These are phyloP conservation scores for Asterella californica DNA, from an alignment of 225 moss, liverwort and hornwort genomes.

Conservation along the genomic window DNA sequence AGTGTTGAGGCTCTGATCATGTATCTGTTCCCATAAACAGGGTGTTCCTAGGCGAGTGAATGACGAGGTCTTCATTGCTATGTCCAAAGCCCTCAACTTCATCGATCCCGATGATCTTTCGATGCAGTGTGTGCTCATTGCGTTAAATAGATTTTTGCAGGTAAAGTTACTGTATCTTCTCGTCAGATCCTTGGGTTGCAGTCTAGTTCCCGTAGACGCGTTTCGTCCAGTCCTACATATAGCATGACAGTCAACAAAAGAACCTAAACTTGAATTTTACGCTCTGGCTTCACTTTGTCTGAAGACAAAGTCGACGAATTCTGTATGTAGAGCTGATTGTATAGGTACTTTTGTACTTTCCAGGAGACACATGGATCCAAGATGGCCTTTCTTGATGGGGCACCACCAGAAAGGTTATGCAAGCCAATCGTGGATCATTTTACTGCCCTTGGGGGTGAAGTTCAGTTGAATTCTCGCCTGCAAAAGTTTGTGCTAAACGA, in stretches of 20 bases:
- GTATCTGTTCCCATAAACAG: conserved; percentile 28
- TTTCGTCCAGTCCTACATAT: neutral
- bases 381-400: conserved; percentile 97
- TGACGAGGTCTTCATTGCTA: conserved; percentile 95
- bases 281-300: neutral
- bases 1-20: neutral
- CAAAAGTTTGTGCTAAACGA: conserved; percentile 76
- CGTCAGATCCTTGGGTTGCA: neutral
- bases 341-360: neutral
- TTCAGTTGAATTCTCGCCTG: conserved; percentile 72
- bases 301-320: neutral
- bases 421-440: conserved; percentile 89
- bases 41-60: conserved; percentile 94
- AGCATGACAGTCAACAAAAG: too few relatives aligned
- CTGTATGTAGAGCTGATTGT: neutral
- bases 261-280: neutral
- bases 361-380: conserved; percentile 97
- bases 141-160: conserved; percentile 87
- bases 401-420: conserved; percentile 91
- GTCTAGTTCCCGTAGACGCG: neutral
- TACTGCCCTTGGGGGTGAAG: conserved; percentile 66
- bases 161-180: conserved; percentile 15
- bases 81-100: conserved; percentile 98
- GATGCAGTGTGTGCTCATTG: conserved; percentile 96
- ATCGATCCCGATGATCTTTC: conserved; percentile 98